Conservation (phyloP, 345 rosid species). For the Sisymbrium altissimum region DNA sequence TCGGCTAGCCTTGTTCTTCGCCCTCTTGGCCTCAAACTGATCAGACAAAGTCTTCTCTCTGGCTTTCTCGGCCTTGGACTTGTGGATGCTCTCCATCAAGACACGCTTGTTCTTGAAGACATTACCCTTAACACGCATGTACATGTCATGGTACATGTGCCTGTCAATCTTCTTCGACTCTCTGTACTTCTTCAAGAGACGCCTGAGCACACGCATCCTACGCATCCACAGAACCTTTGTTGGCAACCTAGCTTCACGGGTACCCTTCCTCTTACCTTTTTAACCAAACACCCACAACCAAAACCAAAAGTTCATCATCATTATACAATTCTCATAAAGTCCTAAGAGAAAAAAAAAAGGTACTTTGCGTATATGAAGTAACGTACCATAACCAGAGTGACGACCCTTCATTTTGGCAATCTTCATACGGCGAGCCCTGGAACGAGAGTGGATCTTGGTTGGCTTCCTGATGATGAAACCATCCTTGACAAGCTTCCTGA, state of each 20-base stretch:
- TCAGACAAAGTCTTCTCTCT: constrained; percentile 42
- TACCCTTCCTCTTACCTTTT: constrained; percentile 39
- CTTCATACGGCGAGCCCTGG: constrained; percentile 91
- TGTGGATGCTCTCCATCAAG: constrained; percentile 59
- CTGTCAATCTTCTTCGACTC: constrained; percentile 80
- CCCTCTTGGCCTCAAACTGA: constrained; percentile 41
- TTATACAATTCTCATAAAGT: no score
- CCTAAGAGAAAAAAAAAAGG: no score
- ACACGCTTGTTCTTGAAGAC: constrained; percentile 85
- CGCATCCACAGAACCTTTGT: constrained; percentile 48
- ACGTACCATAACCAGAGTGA: constrained; percentile 88
- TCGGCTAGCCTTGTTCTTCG: constrained; percentile 42
- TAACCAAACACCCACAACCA: not conserved
- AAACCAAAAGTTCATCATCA: not conserved
- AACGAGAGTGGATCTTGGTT: constrained; percentile 94
- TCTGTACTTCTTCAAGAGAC: constrained; percentile 47
- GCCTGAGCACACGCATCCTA: constrained; percentile 61
- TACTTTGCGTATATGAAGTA: accelerated
- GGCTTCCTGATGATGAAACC: constrained; percentile 97
- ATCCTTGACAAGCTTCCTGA: constrained; percentile 95
- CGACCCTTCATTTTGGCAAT: constrained; percentile 95
- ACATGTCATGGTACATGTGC: constrained; percentile 92
- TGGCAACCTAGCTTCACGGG: constrained; percentile 38
- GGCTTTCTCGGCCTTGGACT: constrained; percentile 40
- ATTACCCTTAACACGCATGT: constrained; percentile 79